Percentiles rank a stretch among this genome's conserved stretches.
Evolutionary conservation across 2,329 filamentous ascomycete species (phyloP).

Genomic region (Pezizomycotina sp.): DNA sequence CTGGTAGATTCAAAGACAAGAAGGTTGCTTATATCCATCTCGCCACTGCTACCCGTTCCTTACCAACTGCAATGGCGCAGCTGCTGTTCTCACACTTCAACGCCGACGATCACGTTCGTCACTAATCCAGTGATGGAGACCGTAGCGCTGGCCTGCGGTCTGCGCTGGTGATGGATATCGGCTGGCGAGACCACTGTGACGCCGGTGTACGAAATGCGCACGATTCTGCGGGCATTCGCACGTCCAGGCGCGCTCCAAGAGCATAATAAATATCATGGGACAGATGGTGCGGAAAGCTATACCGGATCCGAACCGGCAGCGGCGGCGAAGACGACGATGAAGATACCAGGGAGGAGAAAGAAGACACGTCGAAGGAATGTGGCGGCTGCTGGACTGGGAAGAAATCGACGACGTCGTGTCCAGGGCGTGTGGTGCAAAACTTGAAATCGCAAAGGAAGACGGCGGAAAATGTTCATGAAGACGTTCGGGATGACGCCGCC

Average conservation of each 20-base stretch:
- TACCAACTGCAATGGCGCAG: slow-evolving; percentile 59
- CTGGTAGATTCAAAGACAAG: slow-evolving; percentile 61
- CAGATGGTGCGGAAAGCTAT: slow-evolving; percentile 21
- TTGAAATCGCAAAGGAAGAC: slow-evolving; percentile 9
- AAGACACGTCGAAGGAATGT: slow-evolving; percentile 13
- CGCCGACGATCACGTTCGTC: slow-evolving; percentile 64
- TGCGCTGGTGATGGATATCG: slow-evolving; percentile 75
- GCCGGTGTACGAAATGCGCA: slow-evolving; percentile 71
- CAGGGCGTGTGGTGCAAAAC: slow-evolving; percentile 16
- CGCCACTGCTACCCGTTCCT: slow-evolving; percentile 57
- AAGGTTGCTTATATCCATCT: slow-evolving; percentile 57
- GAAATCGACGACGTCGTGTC: slow-evolving; percentile 24
- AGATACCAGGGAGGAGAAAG: neutral
- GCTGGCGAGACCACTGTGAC: slow-evolving; percentile 86
- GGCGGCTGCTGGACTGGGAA: slow-evolving; percentile 21
- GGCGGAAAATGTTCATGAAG: slow-evolving; percentile 4
- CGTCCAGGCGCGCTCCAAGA: slow-evolving; percentile 49
- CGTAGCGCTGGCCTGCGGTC: slow-evolving; percentile 70
- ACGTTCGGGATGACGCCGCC: slow-evolving; percentile 6
- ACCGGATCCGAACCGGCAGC: slow-evolving; percentile 4
- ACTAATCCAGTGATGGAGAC: slow-evolving; percentile 58
- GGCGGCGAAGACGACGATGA: no score
- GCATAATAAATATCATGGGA: slow-evolving; percentile 38
- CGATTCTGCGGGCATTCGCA: slow-evolving; percentile 31
- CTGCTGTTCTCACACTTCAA: slow-evolving; percentile 69